Percentiles rank a stretch among this genome's conserved stretches.
phyloP scores from a whole-genome alignment of 2,329 filamentous ascomycete genomes.

The Knufia petricola region DNA sequence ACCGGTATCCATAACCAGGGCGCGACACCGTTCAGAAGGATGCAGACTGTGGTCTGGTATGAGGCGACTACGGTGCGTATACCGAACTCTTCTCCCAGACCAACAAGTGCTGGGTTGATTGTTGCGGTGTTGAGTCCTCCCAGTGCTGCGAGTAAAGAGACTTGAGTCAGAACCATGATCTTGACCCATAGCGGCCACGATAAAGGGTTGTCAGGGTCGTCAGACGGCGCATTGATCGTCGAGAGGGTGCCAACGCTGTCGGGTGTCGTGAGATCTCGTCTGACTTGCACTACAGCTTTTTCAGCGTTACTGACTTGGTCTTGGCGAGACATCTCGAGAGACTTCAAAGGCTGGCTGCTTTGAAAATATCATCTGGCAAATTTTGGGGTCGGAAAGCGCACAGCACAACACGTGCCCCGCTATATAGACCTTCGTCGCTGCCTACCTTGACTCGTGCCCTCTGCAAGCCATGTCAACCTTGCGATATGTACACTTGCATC shows the following conservation, averaged over 20 bases:
- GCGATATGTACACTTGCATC: too few species aligned
- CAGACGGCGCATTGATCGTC: constrained; percentile 8
- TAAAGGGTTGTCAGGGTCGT: constrained; percentile 22
- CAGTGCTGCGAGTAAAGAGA: constrained; percentile 23
- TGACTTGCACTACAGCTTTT: too few species aligned
- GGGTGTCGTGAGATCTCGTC: not conserved
- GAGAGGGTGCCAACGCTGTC: not conserved
- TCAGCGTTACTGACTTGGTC: too few species aligned
- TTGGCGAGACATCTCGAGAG: too few species aligned
- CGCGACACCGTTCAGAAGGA: constrained; percentile 23
- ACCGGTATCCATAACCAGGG: constrained; percentile 25
- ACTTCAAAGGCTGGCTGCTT: too few species aligned
- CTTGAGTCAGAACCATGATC: constrained; percentile 21
- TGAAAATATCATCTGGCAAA: too few species aligned
- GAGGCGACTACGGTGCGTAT: constrained; percentile 17
- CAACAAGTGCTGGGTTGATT: constrained; percentile 19
- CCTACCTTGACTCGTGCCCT: too few species aligned
- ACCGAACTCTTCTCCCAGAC: constrained; percentile 15
- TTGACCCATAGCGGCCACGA: constrained; percentile 24
- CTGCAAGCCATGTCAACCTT: too few species aligned
- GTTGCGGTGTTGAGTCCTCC: constrained; percentile 18
- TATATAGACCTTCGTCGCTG: too few species aligned
- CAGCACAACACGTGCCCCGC: too few species aligned
- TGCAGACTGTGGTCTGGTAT: constrained; percentile 24
- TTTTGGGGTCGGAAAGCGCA: too few species aligned